Conservation (phyloP, 1,284 basidiomycete genomes). For the Moniliophthora roreri region DNA sequence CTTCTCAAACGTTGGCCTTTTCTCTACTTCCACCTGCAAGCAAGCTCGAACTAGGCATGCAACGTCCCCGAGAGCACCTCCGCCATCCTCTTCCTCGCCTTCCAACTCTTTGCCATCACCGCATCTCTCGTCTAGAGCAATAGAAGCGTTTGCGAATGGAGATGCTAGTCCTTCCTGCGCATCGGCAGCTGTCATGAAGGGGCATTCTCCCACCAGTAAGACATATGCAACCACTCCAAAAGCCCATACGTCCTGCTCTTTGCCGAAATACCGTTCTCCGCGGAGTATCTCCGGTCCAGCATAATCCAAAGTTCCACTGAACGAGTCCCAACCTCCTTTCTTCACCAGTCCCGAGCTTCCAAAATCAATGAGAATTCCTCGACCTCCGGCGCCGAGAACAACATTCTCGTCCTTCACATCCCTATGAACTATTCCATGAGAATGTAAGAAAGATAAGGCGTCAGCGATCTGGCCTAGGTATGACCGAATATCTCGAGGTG, state of each 20-base stretch:
- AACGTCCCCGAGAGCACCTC: conserved; percentile 79
- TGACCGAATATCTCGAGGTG: conserved; percentile 72
- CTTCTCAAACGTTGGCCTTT: conserved; percentile 81
- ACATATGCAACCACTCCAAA: conserved; percentile 98
- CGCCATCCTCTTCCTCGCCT: conserved; percentile 75
- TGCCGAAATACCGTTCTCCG: conserved; percentile 92
- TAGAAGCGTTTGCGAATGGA: conserved; percentile 70
- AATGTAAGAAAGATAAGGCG: conserved; percentile 88
- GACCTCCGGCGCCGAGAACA: conserved; percentile 68
- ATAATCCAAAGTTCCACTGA: conserved; percentile 94
- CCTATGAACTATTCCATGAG: conserved; percentile 94
- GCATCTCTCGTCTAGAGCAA: conserved; percentile 76
- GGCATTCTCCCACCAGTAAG: conserved; percentile 92
- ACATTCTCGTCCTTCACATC: conserved; percentile 99
- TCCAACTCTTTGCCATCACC: conserved; percentile 67
- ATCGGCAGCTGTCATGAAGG: conserved; percentile 85
- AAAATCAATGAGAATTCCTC: conserved; percentile 95
- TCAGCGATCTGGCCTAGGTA: conserved; percentile 95
- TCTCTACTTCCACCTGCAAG: conserved; percentile 67
- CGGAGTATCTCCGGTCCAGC: conserved; percentile 96
- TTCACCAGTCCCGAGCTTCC: conserved; percentile 89
- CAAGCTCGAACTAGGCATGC: conserved; percentile 80
- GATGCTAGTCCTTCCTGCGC: conserved; percentile 78
- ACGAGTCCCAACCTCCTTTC: conserved; percentile 90
- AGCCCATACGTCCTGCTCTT: conserved; percentile 98